Evolutionary conservation across 2,329 filamentous ascomycete species (phyloP).

Genomic region (Fusarium sp.): DNA sequence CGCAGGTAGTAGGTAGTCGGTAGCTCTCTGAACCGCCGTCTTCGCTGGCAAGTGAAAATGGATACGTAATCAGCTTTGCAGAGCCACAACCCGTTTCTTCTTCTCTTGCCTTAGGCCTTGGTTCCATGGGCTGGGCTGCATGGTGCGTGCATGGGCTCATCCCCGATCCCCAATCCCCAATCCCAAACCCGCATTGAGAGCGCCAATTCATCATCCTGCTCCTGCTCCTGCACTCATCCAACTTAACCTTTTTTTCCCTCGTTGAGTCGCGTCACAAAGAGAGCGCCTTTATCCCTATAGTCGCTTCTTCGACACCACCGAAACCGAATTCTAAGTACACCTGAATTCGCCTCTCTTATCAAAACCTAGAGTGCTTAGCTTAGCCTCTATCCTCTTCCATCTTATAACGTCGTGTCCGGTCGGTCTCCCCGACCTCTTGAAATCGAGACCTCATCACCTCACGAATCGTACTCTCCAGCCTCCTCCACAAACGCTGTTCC

Average conservation of each 20-base stretch:
- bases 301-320: conserved; percentile 5
- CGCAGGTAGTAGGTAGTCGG: conserved; percentile 1
- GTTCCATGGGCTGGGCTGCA: conserved; percentile 9
- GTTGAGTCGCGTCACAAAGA: conserved; percentile 26
- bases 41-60: conserved; percentile 35
- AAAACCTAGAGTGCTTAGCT: conserved; percentile 5
- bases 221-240: conserved; percentile 20
- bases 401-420: conserved; percentile 30
- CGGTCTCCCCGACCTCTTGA: conserved; percentile 41
- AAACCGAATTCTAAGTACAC: conserved; percentile 2
- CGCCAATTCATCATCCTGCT: conserved; percentile 33
- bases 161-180: conserved; percentile 12
- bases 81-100: conserved; percentile 27
- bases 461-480: conserved; percentile 38
- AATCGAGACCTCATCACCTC: conserved; percentile 35
- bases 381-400: conserved; percentile 14
- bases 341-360: conserved; percentile 5
- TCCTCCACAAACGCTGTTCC: conserved; percentile 30
- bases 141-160: background rate
- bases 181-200: conserved; percentile 34
- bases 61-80: conserved; percentile 40
- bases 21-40: background rate
- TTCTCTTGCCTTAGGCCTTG: conserved; percentile 29
- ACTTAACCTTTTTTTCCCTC: conserved; percentile 5
- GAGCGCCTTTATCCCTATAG: conserved; percentile 20